phyloP scores from a whole-genome alignment of 176 grass and related monocot genomes.

The Olyra latifolia region DNA sequence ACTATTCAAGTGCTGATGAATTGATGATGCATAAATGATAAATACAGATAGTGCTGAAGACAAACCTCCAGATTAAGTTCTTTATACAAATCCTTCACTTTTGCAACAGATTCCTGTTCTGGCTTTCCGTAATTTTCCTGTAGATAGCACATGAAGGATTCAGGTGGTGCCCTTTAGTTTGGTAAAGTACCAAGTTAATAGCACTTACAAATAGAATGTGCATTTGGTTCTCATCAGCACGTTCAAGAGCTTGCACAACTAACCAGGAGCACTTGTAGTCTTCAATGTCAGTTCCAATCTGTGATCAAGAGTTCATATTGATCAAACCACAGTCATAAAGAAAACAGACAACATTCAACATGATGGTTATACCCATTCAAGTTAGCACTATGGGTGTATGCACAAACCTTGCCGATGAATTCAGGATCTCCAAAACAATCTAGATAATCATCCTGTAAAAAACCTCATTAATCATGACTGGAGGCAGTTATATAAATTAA shows the following conservation, averaged over 20 bases:
- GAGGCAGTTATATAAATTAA: slow-evolving; percentile 12
- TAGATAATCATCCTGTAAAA: slow-evolving; percentile 90
- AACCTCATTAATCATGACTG: slow-evolving; percentile 12
- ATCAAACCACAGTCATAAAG: slow-evolving; percentile 22
- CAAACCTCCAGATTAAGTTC: slow-evolving; percentile 91
- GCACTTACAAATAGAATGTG: slow-evolving; percentile 61
- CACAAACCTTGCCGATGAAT: slow-evolving; percentile 83
- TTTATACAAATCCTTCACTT: slow-evolving; percentile 89
- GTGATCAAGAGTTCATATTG: slow-evolving; percentile 30
- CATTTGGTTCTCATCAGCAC: slow-evolving; percentile 61
- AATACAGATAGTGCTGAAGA: slow-evolving; percentile 9
- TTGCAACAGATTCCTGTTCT: slow-evolving; percentile 74
- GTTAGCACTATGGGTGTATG: not conserved
- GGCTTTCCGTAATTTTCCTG: slow-evolving; percentile 94
- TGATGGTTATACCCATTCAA: not conserved
- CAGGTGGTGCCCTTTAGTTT: slow-evolving; percentile 2
- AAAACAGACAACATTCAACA: not conserved
- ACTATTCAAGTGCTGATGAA: not conserved
- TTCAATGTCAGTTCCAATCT: slow-evolving; percentile 99
- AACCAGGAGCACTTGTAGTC: slow-evolving; percentile 98
- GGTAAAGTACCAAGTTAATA: not conserved
- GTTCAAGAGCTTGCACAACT: slow-evolving; percentile 87
- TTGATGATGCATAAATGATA: slow-evolving; percentile 17
- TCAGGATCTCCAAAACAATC: slow-evolving; percentile 97
- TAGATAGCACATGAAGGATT: slow-evolving; percentile 14